Base-by-base conservation (phyloP, 441 rosid species). In the Populus hybrid region DNA sequence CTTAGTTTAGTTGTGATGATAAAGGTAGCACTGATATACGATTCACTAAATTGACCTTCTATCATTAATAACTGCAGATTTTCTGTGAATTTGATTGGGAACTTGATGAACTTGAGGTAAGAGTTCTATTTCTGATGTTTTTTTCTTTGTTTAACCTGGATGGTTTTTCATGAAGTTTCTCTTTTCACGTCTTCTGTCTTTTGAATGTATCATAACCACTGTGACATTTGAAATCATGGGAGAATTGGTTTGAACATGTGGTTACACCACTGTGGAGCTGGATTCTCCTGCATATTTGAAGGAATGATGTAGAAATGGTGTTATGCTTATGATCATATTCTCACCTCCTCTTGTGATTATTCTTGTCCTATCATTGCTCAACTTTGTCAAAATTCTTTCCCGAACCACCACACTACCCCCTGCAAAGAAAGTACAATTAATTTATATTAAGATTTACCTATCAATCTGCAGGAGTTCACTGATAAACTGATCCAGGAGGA, bases 1-100 rank as follows among this genome's bases (percentile, higher is more conserved):
- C 56, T 50, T 50, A 50, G 20, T 50, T 6, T 72, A 50, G 45
- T 21, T n/a, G 77, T 35, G 69, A 21, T 12, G 29, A 10, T n/a
- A 29, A 24, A 20, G 74, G 29, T 24, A 31, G 21, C 5, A 18
- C 7, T 26, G n/a, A 29, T 68, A 16, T 24, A 79, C 18, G 20
- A 9, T 11, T 74, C 7, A 42, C 6, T 64, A 36, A 16, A 40
- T 72, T 87, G 71, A 82, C 31, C 40, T 59, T 69, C 40, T 75
- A 38, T 81, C 75, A 61, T 74, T 71, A 59, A 69, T 75, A 33
- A 42, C 67, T 91, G 88, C 92, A 96, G 99, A 87, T 93, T 82
- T 86, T 94, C 31, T 91, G 98, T 77, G 98, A 93, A 76, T 96
- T 90, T 84, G 98, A 96, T 85, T 96, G 99, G 99, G 94, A 89